Base-by-base conservation (phyloP, 1,139 yeast species). In the Kodamaea sp. region DNA sequence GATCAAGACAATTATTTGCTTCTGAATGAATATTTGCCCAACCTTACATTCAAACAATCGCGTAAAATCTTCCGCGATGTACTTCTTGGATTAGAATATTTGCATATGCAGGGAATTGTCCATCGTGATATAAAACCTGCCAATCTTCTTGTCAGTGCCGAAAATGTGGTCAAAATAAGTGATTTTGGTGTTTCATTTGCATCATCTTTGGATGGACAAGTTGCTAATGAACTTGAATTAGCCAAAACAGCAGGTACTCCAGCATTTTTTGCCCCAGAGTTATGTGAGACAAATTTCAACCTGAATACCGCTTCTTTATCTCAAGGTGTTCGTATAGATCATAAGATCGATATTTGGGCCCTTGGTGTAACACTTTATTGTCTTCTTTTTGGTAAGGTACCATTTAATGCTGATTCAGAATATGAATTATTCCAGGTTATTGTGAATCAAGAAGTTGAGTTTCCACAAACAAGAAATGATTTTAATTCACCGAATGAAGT, bases 51-150 rank as follows among this genome's bases (percentile, higher is more conserved):
- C 42, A 75, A 73, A 41, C 79, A 84, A 52, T 75, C 90, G 0
- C 74, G 94, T 44, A 73, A 73, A 45, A 79, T 84, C 26, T 84
- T 92, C 53, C 72, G 96, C 46, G 96, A 94, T 52, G 95, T 90
- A 8, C 73, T 90, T 4, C 68, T 86, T 27, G 99, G 98, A 0
- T 69, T 94, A 35, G 98, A 94, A 60, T 94, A 94, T 60, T 65
- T 94, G 48, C 98, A 94, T 63, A 73, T 81, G 53, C 96, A 89
- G 59, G 97, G 97, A 5, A 88, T 94, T 40, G 87, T 94, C 12
- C 99, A 94, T 62, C 77, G 99, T 43, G 99, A 94, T 62, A 92
- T 94, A 44, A 94, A 94, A 58, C 99, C 99, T 1, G 97, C 98
- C 2, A 94, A 94, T 57, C 63, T 94, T 43, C 70, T 94, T 40